Conservation (phyloP, 1,284 basidiomycete species). For the Hymenochaete sp. region DNA sequence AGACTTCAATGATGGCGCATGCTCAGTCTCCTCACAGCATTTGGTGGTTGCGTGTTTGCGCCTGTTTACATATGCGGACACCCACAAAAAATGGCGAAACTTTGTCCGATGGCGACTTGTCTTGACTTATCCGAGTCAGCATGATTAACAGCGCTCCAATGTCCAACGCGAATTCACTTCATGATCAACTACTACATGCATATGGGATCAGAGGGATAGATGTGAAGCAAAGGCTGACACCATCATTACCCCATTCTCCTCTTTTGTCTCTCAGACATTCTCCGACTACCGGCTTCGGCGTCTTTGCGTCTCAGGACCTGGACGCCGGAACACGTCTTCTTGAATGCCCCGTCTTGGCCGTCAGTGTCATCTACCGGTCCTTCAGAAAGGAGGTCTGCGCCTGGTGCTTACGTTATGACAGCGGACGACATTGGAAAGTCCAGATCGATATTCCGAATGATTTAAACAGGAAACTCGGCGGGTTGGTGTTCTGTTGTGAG, state of each 20-base stretch:
- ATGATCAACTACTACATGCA: no score
- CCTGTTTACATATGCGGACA: no score
- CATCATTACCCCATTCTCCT: neutral
- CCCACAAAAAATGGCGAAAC: no score
- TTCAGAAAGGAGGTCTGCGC: conserved; percentile 22
- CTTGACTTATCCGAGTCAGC: no score
- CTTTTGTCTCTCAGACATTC: conserved; percentile 3
- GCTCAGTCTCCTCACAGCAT: no score
- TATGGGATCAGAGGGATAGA: no score
- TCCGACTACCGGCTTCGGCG: conserved; percentile 11
- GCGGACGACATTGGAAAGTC: conserved; percentile 18
- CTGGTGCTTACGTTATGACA: conserved; percentile 21
- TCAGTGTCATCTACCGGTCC: conserved; percentile 17
- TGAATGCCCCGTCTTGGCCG: neutral
- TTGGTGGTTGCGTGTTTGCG: no score
- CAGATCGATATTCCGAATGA: conserved; percentile 4
- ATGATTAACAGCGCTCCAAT: no score
- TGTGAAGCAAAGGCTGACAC: neutral
- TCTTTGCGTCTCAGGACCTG: conserved; percentile 12
- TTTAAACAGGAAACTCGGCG: conserved; percentile 4
- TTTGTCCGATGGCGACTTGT: no score
- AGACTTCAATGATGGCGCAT: no score
- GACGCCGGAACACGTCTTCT: conserved; percentile 5
- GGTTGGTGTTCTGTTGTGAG: conserved; percentile 1
- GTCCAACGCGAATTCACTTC: no score